A percentile compares a stretch with the other conserved stretches of the same genome.
Conservation (phyloP, 305 asterid species). For the Rubia occidens region DNA sequence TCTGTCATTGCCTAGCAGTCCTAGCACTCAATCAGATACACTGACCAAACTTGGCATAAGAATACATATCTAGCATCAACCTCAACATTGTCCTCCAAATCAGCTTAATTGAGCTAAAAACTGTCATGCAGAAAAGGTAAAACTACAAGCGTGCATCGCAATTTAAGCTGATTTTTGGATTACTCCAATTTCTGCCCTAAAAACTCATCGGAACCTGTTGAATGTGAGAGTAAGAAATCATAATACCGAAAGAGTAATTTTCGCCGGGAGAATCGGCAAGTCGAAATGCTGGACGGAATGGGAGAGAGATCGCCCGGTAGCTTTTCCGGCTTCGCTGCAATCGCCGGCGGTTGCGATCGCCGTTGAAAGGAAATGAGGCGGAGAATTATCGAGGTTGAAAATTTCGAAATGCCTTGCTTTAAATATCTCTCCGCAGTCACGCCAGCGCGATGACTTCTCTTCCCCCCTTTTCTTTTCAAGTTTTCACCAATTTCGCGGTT, state of each 20-base stretch:
- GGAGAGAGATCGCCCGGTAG: not conserved
- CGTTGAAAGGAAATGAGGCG: not conserved
- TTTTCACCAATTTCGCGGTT: not conserved
- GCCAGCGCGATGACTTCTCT: not conserved
- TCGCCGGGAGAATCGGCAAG: not conserved
- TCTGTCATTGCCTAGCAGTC: no score
- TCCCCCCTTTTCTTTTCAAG: not conserved
- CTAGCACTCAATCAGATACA: not conserved
- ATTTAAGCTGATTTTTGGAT: not conserved
- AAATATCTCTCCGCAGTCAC: not conserved
- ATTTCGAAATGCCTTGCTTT: constrained; percentile 3
- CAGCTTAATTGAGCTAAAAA: not conserved
- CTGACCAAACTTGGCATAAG: not conserved
- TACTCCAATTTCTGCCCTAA: not conserved
- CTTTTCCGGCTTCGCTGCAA: constrained; percentile 5
- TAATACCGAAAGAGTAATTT: not conserved
- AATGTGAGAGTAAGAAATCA: not conserved
- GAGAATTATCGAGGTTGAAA: not conserved
- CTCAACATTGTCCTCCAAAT: not conserved
- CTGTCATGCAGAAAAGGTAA: not conserved
- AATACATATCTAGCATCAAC: not conserved
- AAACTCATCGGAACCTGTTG: not conserved
- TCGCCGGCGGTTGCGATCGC: not conserved
- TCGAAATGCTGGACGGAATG: not conserved
- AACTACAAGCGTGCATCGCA: not conserved